Base-by-base conservation (phyloP, 2,329 filamentous ascomycete genomes). In the Trichoderma gracile region DNA sequence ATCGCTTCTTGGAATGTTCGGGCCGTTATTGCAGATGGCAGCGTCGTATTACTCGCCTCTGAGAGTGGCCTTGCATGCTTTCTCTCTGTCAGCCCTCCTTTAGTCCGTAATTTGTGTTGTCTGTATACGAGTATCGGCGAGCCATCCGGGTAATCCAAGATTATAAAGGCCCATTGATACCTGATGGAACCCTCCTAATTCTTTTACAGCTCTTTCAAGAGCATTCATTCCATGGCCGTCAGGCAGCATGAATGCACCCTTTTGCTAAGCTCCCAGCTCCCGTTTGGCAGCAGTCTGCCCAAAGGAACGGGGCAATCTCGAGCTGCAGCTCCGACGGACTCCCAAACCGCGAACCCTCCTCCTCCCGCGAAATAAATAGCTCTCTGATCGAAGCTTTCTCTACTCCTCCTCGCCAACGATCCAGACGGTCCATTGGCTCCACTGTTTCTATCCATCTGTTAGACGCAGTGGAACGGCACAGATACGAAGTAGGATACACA, bases 351-450 rank as follows among this genome's bases (percentile, higher is more conserved):
- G n/a, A 15, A 30, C 33, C 30, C 46, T n/a, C 42, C 56, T 49
- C 43, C 47, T 54, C n/a, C 25, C 38, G 40, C 49, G 59, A 62
- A 56, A 27, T 42, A 43, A 61, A 50, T 42, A 52, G 38, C 57
- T 61, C 57, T 61, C 57, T 46, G 30, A 33, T 33, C 8, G 30
- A 33, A 61, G 46, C 50, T 23, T 23, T 25, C 21, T 19, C 15
- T 58, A 23, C 50, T 62, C 47, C 40, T 62, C 58, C 21, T 61
- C 49, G 59, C 19, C 59, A 62, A 62, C 38, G 47, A 62, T 43
- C 10, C 47, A 42, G 56, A 59, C 42, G 33, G 45, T 59, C 56
- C 56, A 17, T 54, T 54, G 40, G 33, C 49, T 54, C 59, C 59
- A 62, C 59, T 19, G 23, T 38, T 9, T 38, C 8, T 9, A 33